Base-by-base conservation (phyloP, 1,284 basidiomycete species). In the Phylloboletellus chloephorus region DNA sequence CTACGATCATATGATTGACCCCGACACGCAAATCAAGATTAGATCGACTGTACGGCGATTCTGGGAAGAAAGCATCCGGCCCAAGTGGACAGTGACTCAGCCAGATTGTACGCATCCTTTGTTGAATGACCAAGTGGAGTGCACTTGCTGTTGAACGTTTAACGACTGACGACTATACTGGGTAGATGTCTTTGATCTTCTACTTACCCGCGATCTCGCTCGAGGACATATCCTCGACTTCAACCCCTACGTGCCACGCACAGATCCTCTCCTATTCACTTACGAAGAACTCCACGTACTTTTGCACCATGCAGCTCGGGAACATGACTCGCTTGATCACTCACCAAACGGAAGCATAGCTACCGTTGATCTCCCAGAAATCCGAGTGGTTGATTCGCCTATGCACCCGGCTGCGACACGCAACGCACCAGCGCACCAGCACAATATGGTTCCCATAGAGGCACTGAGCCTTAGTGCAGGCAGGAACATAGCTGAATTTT, bases 381-480 rank as follows among this genome's bases (percentile, higher is more conserved):
- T 93, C 17, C 74, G 75, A 16, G 74, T 84, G n/a, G 79, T 94
- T 38, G 79, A 87, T 53, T 87, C 83, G 0, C 70, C 70, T 1
- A 63, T 72, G 11, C 86, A 91, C 59, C 85, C 80, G 1, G 74
- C 71, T 3, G 82, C 77, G 0, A 72, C 66, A 22, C 68, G 72
- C 38, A 87, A 79, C 48, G 76, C 79, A 3, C 89, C 92, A 2
- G 70, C 76, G 1, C 74, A 91, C 56, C 83, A 87, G 50, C 83
- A 88, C 54, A 97, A 96, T 58, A 95, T 95, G 87, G 73, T 95
- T 12, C 95, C 94, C 2, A 72, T 88, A 28, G 94, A 98, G 56
- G 86, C 89, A 10, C 68, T 96, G 15, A 76, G 75, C 39, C 65
- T 95, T 57, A 84, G 88, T 52, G 74, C 74, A 39, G 92, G 91